Evolutionary conservation across 2,329 filamentous ascomycete species (phyloP).

Genomic region (Ophiostoma tasmaniense): DNA sequence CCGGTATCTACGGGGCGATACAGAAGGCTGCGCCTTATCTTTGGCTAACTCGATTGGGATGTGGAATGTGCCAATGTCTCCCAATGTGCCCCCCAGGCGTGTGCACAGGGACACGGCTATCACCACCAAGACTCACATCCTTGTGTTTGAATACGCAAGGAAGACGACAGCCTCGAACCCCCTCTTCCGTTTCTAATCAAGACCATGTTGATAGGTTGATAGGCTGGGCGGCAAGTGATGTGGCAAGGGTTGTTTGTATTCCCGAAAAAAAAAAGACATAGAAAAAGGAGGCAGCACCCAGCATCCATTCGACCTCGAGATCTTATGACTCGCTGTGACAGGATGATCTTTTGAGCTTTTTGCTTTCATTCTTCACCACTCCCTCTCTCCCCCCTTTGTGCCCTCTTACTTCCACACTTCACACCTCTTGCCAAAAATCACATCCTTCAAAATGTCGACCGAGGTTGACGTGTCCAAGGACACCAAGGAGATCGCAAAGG

Average conservation of each 20-base stretch:
- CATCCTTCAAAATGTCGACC: neutral
- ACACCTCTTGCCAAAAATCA: neutral
- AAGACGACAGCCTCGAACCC: neutral
- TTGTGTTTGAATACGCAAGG: neutral
- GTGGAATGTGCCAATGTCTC: neutral
- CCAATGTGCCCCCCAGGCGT: neutral
- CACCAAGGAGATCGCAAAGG: neutral
- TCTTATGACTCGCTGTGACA: neutral
- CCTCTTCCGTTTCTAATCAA: neutral
- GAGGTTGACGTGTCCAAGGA: neutral
- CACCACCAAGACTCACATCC: neutral
- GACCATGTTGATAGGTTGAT: neutral
- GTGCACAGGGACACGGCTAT: neutral
- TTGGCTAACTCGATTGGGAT: neutral
- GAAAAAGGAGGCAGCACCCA: neutral
- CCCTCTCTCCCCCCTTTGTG: neutral
- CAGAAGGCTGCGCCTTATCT: slow-evolving; percentile 1
- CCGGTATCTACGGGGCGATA: neutral
- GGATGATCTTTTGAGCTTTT: neutral
- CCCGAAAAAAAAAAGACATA: neutral
- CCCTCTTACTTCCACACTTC: neutral
- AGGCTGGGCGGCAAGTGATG: neutral
- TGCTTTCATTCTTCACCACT: neutral
- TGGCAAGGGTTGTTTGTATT: neutral
- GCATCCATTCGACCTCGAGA: neutral